These are phyloP conservation scores for Globisporangium emineosum DNA, from an alignment of 352 stramenopile genomes.

Conservation along the genomic window DNA sequence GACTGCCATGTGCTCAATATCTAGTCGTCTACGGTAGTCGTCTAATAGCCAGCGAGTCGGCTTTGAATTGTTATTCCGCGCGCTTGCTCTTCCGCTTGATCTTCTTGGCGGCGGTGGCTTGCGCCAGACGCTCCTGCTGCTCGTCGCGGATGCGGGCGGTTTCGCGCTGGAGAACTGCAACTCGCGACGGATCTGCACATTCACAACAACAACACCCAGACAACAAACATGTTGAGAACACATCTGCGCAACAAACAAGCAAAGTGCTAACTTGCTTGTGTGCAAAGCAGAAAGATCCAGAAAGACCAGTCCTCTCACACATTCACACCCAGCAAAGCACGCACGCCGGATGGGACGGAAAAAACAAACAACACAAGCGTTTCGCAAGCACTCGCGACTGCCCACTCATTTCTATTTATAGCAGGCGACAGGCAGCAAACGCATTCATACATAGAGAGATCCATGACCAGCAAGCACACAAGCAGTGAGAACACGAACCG, in stretches of 20 bases:
- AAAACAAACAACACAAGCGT: neutral
- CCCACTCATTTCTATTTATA: neutral
- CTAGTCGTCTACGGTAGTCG: neutral
- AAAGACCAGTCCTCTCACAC: neutral
- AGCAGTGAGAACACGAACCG: too few relatives aligned
- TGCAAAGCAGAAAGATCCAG: neutral
- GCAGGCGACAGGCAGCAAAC: neutral
- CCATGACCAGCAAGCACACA: constrained; percentile 10
- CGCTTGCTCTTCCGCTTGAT: constrained; percentile 16
- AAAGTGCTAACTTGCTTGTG: too few relatives aligned
- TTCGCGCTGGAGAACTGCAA: constrained; percentile 53
- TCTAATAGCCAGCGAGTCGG: neutral
- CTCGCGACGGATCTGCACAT: constrained; percentile 45
- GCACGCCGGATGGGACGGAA: neutral
- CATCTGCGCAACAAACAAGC: constrained; percentile 1
- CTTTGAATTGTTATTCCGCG: neutral
- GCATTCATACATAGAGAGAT: neutral
- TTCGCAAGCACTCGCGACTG: constrained; percentile 7
- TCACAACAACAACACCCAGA: constrained; percentile 16
- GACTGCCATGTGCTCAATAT: too few relatives aligned
- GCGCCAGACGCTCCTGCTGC: constrained; percentile 41
- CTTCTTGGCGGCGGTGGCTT: constrained; percentile 14
- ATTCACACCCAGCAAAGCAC: constrained; percentile 17
- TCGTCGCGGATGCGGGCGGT: constrained; percentile 48
- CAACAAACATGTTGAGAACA: constrained; percentile 2